phyloP scores from a whole-genome alignment of 2,329 filamentous ascomycete genomes.

The Verticillium nonalfalfae region DNA sequence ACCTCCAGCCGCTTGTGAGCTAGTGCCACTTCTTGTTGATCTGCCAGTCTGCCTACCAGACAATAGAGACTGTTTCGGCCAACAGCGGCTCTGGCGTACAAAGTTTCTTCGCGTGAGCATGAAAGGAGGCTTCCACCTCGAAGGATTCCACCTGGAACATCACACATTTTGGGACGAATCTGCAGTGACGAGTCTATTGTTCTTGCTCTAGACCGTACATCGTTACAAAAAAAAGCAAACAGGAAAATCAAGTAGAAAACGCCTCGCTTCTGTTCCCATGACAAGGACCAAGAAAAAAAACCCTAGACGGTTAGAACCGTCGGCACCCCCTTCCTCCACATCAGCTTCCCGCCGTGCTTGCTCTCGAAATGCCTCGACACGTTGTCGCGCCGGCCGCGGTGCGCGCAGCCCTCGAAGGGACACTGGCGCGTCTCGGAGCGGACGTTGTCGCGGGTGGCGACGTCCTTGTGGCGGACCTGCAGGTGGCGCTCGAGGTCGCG shows the following conservation, averaged over 20 bases:
- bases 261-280: neutral
- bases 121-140: neutral
- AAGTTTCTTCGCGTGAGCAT: neutral
- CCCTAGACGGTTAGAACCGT: slow-evolving; percentile 5
- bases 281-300: neutral
- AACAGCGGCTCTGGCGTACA: neutral
- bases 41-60: too few relatives aligned
- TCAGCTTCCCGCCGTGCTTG: slow-evolving; percentile 12
- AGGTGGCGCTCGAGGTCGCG: slow-evolving; percentile 14
- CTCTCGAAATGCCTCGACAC: slow-evolving; percentile 13
- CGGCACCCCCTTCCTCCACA: slow-evolving; percentile 11
- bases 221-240: neutral
- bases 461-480: slow-evolving; percentile 11
- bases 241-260: neutral
- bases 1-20: too few relatives aligned
- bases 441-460: slow-evolving; percentile 8
- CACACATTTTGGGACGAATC: neutral
- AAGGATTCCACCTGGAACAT: too few relatives aligned
- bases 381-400: slow-evolving; percentile 11
- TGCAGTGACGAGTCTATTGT: neutral
- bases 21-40: too few relatives aligned
- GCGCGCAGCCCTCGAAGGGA: slow-evolving; percentile 10
- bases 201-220: neutral
- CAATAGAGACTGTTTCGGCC: too few relatives aligned
- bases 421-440: slow-evolving; percentile 12